phyloP scores from a whole-genome alignment of 768 basidiomycete species.

The Kwoniella heveanensis region DNA sequence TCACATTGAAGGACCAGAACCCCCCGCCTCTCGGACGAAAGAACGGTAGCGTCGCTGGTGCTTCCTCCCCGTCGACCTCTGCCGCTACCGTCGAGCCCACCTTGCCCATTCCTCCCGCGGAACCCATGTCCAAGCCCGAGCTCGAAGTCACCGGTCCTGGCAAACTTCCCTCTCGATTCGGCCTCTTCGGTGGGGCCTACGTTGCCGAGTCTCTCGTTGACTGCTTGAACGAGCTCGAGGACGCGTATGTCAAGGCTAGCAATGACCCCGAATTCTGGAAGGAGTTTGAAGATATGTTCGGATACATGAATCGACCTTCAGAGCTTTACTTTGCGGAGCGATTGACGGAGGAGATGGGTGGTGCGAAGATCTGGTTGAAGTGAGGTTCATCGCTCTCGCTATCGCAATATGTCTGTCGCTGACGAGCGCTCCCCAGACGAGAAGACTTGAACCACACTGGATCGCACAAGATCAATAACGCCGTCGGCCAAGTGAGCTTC shows the following conservation, averaged over 20 bases:
- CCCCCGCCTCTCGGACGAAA: constrained; percentile 31
- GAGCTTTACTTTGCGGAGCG: constrained; percentile 88
- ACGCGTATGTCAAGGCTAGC: constrained; percentile 82
- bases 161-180: constrained; percentile 78
- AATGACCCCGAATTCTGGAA: constrained; percentile 88
- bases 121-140: constrained; percentile 35
- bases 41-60: constrained; percentile 43
- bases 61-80: constrained; percentile 27
- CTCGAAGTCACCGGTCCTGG: constrained; percentile 37
- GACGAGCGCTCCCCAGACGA: constrained; percentile 33
- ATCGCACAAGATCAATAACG: constrained; percentile 99
- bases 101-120: constrained; percentile 42
- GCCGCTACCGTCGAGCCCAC: constrained; percentile 21
- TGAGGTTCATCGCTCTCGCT: constrained; percentile 58
- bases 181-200: constrained; percentile 95
- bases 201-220: constrained; percentile 96
- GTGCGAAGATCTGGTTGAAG: constrained; percentile 97
- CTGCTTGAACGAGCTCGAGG: constrained; percentile 82
- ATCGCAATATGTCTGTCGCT: background rate
- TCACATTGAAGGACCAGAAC: constrained; percentile 61
- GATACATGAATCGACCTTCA: constrained; percentile 93
- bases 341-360: constrained; percentile 83
- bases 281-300: constrained; percentile 82
- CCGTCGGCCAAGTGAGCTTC: constrained; percentile 80
- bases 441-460: constrained; percentile 82